phyloP scores from a whole-genome alignment of 768 basidiomycete species.

The Boletus fagicola region DNA sequence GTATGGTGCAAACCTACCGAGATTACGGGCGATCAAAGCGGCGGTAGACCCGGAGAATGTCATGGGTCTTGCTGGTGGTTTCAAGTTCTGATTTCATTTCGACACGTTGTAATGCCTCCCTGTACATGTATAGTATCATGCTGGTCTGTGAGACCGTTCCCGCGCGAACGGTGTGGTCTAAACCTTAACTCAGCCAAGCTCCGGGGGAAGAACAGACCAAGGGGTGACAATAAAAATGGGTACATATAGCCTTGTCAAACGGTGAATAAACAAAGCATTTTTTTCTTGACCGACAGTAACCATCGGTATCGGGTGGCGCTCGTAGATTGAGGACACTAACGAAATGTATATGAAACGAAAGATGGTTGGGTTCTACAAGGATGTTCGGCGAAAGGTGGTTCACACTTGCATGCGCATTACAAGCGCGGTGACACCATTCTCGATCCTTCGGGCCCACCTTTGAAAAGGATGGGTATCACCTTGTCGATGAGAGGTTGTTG shows the following conservation, averaged over 20 bases:
- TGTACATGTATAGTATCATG: neutral
- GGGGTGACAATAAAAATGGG: no score
- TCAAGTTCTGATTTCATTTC: conserved; percentile 40
- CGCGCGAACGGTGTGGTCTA: neutral
- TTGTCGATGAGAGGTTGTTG: no score
- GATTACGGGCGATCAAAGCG: conserved; percentile 41
- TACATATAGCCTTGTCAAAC: neutral
- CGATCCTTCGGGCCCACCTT: no score
- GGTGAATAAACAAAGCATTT: neutral
- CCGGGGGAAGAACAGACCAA: neutral
- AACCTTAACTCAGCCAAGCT: neutral
- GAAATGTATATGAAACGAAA: neutral
- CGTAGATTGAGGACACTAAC: no score
- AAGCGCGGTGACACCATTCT: no score
- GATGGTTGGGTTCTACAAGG: neutral
- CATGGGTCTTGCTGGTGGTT: conserved; percentile 66
- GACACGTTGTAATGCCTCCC: neutral
- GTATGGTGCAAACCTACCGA: conserved; percentile 43
- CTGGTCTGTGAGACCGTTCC: no score
- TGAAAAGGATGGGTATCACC: no score
- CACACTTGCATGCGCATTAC: neutral
- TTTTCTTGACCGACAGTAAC: neutral
- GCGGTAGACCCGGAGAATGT: conserved; percentile 52
- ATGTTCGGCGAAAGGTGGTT: neutral
- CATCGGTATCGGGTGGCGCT: neutral